Base-by-base conservation (phyloP, 805 yeast species). In the Spathaspora arborariae region DNA sequence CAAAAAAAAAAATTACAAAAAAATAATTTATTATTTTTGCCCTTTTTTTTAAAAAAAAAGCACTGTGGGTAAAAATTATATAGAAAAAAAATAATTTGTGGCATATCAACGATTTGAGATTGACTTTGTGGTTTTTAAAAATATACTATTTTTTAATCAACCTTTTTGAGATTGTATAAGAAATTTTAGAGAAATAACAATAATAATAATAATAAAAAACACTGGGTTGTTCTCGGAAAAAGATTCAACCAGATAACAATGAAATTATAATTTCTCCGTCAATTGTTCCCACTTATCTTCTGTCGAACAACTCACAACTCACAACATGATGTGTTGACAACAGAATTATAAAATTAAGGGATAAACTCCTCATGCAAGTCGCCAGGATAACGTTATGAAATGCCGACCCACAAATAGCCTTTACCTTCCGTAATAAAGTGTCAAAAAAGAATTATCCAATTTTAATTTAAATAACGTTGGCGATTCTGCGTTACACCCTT, bases 221-320 rank as follows among this genome's bases (percentile, higher is more conserved):
- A n/a, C n/a, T n/a, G n/a, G 27, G 8, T 9, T 9, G 35, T 30
- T 30, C 18, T 16, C 35, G 35, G 35, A 13, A 30, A 30, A 30
- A 30, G 18, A 30, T 30, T 30, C 35, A 30, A 30, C 35, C 35
- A 13, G 3, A 7, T 7, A 30, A 30, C 35, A 30, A 30, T 30
- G 35, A 13, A 30, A 30, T 30, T 30, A 30, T 30, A 30, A 30
- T 30, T 30, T 30, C 35, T 30, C n/a, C 35, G 35, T 30, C 35
- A 30, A 30, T 30, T 30, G 35, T 30, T 30, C 35, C 35, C 35
- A 30, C 35, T 30, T 30, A 30, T 30, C 35, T 30, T 30, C 35
- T 10, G 5, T 13, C 10, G n/a, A 6, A 5, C n/a, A 13, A 30
- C 5, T 7, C 5, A 10, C 35, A 13, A 30, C 18, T 30, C 16